Evolutionary conservation across 495 filamentous ascomycete species (phyloP), one percentile per base, ranked within the genome.

Genomic region (Rhizodiscina lignyota): DNA sequence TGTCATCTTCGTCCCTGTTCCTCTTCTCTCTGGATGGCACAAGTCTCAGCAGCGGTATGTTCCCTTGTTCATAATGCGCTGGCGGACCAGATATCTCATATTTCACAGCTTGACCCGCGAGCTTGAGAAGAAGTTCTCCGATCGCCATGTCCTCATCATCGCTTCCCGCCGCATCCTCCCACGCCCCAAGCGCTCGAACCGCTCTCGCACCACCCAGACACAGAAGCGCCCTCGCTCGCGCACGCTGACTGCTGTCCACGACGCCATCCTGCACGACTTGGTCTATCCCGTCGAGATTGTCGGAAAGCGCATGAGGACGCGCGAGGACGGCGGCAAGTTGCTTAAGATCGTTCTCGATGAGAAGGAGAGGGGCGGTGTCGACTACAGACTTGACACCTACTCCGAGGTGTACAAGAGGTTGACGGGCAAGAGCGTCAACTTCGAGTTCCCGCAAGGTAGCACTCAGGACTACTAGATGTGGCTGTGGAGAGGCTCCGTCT

Each of bases 121-220:
- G 74, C 85, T 97, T 54, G 89, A 97, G 74, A 96, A 97, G 83
- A 97, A 96, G 72, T 97, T 97, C 82, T 94, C 89, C 48, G 89
- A 96, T 74, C 87, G 89, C 64, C 89, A 97, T 67, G 89, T 97
- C 61, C 74, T 97, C 58, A 83, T 97, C 76, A 75, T 97, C 46
- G 89, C 87, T 51, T 85, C 87, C 56, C 89, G 89, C 73, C 87
- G 89, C 62, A 97, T 97, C 58, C 81, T 97, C 37, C 86, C 89
- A 56, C 82, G 83, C 53, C 89, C 89, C 56, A 94, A 92, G 74
- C 89, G 89, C 54, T 86, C 80, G 61, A 77, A 71, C 69, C 86
- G 83, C 70, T 82, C 75, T 41, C 89, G 89, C 66, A 83, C 85
- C 61, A 77, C 71, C 49, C 83, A 79, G 58, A 94, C 77, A 52